Percentiles rank a stretch among this genome's conserved stretches.
Evolutionary conservation across 2,329 filamentous ascomycete species (phyloP).

Genomic region (Penicillium rolfsii): DNA sequence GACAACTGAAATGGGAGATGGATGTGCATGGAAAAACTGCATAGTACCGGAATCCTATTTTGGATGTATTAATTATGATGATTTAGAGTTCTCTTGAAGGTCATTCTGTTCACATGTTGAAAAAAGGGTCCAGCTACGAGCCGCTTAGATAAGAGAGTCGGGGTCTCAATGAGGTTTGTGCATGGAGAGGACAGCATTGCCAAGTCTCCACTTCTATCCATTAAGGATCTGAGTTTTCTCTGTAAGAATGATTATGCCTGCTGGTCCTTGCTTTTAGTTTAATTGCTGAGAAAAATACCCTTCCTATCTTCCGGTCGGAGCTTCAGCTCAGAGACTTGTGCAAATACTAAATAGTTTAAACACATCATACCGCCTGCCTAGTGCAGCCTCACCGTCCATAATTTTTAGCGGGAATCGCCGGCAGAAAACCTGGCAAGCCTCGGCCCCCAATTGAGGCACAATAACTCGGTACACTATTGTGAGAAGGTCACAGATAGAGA

Average conservation of each 20-base stretch:
- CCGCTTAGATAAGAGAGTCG: constrained; percentile 1
- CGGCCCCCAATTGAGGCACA: neutral
- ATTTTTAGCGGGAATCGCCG: neutral
- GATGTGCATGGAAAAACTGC: neutral
- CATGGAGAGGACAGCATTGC: neutral
- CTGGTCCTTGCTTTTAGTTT: neutral
- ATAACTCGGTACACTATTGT: neutral
- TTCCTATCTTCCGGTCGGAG: neutral
- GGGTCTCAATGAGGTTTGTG: constrained; percentile 5
- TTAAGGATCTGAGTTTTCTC: neutral
- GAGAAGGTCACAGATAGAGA: neutral
- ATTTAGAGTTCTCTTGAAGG: neutral
- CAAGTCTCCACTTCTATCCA: neutral
- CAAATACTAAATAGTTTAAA: neutral
- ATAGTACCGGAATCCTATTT: neutral
- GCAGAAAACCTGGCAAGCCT: neutral
- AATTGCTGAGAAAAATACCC: neutral
- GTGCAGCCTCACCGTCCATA: neutral
- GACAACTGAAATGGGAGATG: neutral
- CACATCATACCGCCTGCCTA: neutral
- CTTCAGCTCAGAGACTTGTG: neutral
- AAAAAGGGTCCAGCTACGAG: neutral
- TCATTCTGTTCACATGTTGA: neutral
- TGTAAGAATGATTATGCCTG: neutral
- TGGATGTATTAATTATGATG: neutral